Base-by-base conservation (phyloP, 23 red algal genomes). In the Agarophyton chilense region DNA sequence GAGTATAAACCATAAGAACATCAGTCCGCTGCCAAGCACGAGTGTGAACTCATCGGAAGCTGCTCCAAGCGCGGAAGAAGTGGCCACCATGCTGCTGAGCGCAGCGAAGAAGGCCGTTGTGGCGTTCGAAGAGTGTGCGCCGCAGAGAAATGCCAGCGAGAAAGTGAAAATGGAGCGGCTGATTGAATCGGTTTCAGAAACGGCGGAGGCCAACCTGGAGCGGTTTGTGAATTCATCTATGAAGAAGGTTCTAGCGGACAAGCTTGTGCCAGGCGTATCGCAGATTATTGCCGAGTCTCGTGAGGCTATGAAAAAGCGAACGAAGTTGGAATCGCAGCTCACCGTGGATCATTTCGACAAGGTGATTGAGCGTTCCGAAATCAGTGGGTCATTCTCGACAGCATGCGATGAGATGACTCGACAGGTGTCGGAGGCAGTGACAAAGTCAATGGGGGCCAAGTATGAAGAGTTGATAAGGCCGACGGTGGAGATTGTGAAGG, bases 211-310 rank as follows among this genome's bases (percentile, higher is more conserved):
- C 17, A 89, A 89, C 53, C 24, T 91, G 75, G 88, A 91, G 42
- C 75, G 88, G 2, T 91, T 91, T 81, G 77, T 91, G 33, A 72
- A 82, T 82, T 80, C 88, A 31, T 81, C 88, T 5, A 91, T 91
- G 88, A 91, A 91, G 60, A 79, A 81, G 13, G 57, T 82, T 4
- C 22, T 91, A 43, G 88, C 88, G 10, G 77, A 82, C 35, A 82
- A 74, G 74, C 60, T 91, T 55, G 77, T 91, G 4, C 88, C 88
- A 47, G 88, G 75, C 46, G 57, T 91, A 46, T 91, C 88, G 46
- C 31, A 91, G 77, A 91, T 91, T 24, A 72, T 91, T 68, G 75
- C 88, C 4, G 77, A 91, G 22, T 55, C 76, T 49, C 43, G 85
- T 14, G 53, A 58, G 49, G 67, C 85, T 2, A 74, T 89, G 70